Conservation (phyloP, 1,139 yeast genomes). For the Martiniozyma asiatica region DNA sequence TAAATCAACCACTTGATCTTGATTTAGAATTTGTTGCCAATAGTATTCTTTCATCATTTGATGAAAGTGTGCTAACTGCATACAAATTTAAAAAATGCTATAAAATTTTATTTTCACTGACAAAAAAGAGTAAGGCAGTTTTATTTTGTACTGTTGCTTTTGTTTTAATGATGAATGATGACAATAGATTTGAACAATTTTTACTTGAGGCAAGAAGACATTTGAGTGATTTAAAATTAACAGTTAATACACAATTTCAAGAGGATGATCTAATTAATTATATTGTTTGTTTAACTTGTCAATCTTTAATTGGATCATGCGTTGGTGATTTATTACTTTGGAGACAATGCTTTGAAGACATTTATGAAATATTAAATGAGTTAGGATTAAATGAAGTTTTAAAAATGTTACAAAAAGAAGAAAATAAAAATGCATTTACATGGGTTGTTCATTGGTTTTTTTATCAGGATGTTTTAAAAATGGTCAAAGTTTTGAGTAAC, state of each 20-base stretch:
- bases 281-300: constrained; percentile 11
- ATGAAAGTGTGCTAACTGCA: not conserved
- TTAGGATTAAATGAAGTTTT: constrained; percentile 10
- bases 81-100: constrained; percentile 19
- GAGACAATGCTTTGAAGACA: constrained; percentile 12
- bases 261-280: constrained; percentile 8
- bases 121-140: constrained; percentile 19
- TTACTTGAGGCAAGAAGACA: constrained; percentile 8
- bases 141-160: constrained; percentile 16
- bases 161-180: constrained; percentile 6
- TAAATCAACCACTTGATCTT: not conserved
- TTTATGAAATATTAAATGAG: constrained; percentile 8
- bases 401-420: constrained; percentile 4
- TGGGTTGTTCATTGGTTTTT: constrained; percentile 16
- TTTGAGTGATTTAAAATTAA: constrained; percentile 6
- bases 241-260: constrained; percentile 3
- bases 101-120: constrained; percentile 23
- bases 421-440: constrained; percentile 3
- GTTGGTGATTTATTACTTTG: constrained; percentile 12
- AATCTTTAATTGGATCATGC: constrained; percentile 11
- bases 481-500: constrained; percentile 14
- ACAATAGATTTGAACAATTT: constrained; percentile 5
- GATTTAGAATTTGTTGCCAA: constrained; percentile 5
- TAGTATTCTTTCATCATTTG: constrained; percentile 4
- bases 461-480: constrained; percentile 15